Base-by-base conservation (phyloP, 192 early-diverging fungal genomes). In the Backusella macrospora region DNA sequence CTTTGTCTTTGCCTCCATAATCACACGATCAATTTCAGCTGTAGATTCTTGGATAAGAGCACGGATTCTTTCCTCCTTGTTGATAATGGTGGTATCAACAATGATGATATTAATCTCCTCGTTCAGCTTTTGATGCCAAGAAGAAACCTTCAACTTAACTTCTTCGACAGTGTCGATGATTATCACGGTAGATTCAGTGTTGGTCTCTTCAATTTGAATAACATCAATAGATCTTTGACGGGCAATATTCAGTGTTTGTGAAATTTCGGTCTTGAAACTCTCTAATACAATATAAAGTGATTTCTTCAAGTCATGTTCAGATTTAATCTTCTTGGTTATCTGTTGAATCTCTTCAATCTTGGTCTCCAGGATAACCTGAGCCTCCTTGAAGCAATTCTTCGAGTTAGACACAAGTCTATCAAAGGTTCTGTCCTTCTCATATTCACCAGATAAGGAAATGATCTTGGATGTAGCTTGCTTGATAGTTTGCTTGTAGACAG, bases 121-220 rank as follows among this genome's bases (percentile, higher is more conserved):
- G 9, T n/a, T 18, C 3, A 65, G 14, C n/a, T 65, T 65, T 21
- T 29, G 40, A n/a, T 65, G 64, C 34, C 40, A 43, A 3, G 10
- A 18, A 21, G 37, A 18, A 14, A 71, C 52, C 10, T 14, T 62
- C 18, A 34, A 23, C 70, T 71, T 71, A 4, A 71, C 39, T 10
- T 38, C 9, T 37, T 71, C 70, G 42, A 71, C 55, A 14, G 70
- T 71, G 23, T 71, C 52, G 43, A 62, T 40, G 13, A 71, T 71
- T 0, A 12, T 62, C 59, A 62, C 40, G 62, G 55, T 52, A 43
- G 70, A 52, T 5, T 49, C 49, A 18, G 70, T 42, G 13, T 71
- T 37, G 9, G 15, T 42, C 9, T 52, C 43, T 42, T 62, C 52
- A 15, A 18, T 46, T 23, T 71, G n/a, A 43, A 71, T 49, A 15